Evolutionary conservation across 129 eudicot genomes (phyloP).

Genomic region (Sambucus nigra): DNA sequence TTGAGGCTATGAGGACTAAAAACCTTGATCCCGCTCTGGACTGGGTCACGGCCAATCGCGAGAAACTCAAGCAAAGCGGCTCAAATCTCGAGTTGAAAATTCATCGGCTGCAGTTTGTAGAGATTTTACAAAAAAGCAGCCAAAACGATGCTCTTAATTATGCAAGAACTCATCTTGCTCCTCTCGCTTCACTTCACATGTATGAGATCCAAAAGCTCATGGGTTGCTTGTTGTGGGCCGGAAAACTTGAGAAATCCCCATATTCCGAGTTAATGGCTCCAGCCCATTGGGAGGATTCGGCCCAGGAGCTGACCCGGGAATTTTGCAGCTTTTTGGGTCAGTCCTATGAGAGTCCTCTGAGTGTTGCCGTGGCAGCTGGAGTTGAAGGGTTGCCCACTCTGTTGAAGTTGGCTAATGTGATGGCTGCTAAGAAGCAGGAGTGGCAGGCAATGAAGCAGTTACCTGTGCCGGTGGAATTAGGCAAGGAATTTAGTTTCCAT

Average conservation of each 20-base stretch:
- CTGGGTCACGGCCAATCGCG: slow-evolving; percentile 21
- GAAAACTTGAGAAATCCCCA: slow-evolving; percentile 24
- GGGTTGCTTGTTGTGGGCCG: slow-evolving; percentile 31
- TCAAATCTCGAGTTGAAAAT: slow-evolving; percentile 24
- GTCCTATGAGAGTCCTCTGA: slow-evolving; percentile 17
- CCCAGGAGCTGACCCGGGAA: slow-evolving; percentile 18
- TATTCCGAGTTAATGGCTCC: slow-evolving; percentile 19
- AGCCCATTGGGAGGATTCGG: slow-evolving; percentile 22
- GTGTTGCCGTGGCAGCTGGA: slow-evolving; percentile 27
- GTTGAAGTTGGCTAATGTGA: slow-evolving; percentile 25
- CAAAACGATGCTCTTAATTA: slow-evolving; percentile 21
- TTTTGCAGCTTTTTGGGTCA: slow-evolving; percentile 25
- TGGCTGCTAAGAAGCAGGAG: slow-evolving; percentile 25
- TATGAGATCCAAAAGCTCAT: slow-evolving; percentile 25
- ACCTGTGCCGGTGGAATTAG: slow-evolving; percentile 29
- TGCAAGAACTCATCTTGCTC: slow-evolving; percentile 25
- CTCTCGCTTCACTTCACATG: slow-evolving; percentile 17
- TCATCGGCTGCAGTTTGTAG: slow-evolving; percentile 23
- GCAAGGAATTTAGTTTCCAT: slow-evolving; percentile 28
- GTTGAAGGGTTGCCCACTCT: slow-evolving; percentile 33
- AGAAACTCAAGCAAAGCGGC: slow-evolving; percentile 15
- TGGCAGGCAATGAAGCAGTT: slow-evolving; percentile 26
- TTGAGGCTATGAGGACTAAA: slow-evolving; percentile 22
- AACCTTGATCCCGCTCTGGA: slow-evolving; percentile 27
- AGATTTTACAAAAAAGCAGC: slow-evolving; percentile 21